Evolutionary conservation across 1,284 basidiomycete species (phyloP), one percentile per base, ranked within the genome.

Genomic region (Retiboletus fuscus): DNA sequence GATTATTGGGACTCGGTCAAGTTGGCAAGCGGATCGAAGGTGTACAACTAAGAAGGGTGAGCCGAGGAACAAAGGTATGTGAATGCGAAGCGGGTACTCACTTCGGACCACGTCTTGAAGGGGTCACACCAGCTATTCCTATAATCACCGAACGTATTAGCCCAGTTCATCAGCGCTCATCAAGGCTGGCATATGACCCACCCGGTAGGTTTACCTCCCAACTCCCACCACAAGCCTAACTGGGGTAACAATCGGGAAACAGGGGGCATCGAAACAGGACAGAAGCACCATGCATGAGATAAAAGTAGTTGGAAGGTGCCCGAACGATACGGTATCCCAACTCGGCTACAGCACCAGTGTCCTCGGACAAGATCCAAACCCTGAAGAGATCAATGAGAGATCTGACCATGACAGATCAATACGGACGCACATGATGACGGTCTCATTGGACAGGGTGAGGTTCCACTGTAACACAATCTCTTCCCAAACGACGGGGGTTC

Each of bases 211-310:
- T 84, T 74, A 58, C 84, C 84, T n/a, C 93, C 93, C 28, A 96
- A 76, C 94, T 95, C 96, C 55, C 82, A 20, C 96, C 95, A 79
- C 94, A 95, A 76, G 95, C 93, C 91, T 91, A 66, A 47, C 15
- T 20, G 30, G n/a, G 30, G 46, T 64, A 55, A 64, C 66, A 64
- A 60, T 68, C 51, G 63, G 41, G 26, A 34, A 57, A n/a, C 51
- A 44, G 28, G 41, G 78, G 76, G 12, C 12, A 43, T 43, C 16
- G n/a, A n/a, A 49, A 47, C n/a, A 53, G 39, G 77, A 76, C 2
- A 87, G 26, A 87, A 34, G 43, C n/a, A 51, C n/a, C n/a, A n/a
- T n/a, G n/a, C 64, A 88, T 90, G 28, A 95, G 87, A 80, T 95
- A 96, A 82, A 95, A 93, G 83, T 90, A 93, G 76, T 94, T 87